phyloP scores from a whole-genome alignment of 2,329 filamentous ascomycete genomes.

The Falciphora oryzae region DNA sequence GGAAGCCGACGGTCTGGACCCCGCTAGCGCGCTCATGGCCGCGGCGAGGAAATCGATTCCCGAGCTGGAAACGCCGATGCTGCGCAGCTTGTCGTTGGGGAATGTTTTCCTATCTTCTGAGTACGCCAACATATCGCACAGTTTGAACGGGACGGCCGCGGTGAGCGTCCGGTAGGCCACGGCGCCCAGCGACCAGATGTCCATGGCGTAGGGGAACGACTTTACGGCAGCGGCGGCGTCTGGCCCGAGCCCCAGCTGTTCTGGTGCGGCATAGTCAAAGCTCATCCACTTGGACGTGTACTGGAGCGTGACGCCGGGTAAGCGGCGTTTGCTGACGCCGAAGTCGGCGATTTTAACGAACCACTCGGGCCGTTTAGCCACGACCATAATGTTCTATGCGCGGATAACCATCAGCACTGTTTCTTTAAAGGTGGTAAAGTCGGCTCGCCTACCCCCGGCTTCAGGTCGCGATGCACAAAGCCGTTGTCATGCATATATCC shows the following conservation, averaged over 20 bases:
- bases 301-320: constrained; percentile 14
- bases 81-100: no score
- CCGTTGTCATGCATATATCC: constrained; percentile 18
- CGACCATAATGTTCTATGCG: constrained; percentile 24
- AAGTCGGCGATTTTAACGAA: constrained; percentile 25
- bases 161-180: constrained; percentile 17
- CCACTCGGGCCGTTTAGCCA: constrained; percentile 17
- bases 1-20: no score
- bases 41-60: no score
- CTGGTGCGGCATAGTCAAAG: constrained; percentile 20
- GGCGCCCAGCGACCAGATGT: constrained; percentile 23
- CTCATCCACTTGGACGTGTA: constrained; percentile 12
- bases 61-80: no score
- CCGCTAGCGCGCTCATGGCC: no score
- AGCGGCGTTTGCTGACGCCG: constrained; percentile 19
- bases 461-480: constrained; percentile 19
- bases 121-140: no score
- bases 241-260: constrained; percentile 14
- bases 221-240: not conserved
- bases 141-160: not conserved
- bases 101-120: no score
- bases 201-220: constrained; percentile 15
- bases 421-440: no score
- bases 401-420: no score
- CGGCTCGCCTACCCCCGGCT: constrained; percentile 15